phyloP scores from a whole-genome alignment of 2,329 filamentous ascomycete genomes.

The Coniosporium tulheliwenetii region DNA sequence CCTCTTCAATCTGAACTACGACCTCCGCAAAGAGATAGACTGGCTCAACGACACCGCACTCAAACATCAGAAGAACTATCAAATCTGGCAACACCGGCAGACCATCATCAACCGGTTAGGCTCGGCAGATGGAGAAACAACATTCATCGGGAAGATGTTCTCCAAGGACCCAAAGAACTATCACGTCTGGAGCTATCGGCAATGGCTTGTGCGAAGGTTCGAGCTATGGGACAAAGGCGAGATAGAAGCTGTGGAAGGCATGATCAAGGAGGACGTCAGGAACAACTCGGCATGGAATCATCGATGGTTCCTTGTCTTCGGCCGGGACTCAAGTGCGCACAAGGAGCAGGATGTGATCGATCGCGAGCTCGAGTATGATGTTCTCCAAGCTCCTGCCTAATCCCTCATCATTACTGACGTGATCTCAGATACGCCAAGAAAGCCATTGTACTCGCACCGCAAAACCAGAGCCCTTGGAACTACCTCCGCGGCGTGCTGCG shows the following conservation, averaged over 20 bases:
- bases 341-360: slow-evolving; percentile 43
- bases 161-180: slow-evolving; percentile 88
- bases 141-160: slow-evolving; percentile 70
- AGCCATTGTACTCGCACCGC: slow-evolving; percentile 64
- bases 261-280: slow-evolving; percentile 67
- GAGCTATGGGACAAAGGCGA: slow-evolving; percentile 43
- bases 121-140: slow-evolving; percentile 50
- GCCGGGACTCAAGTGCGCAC: slow-evolving; percentile 25
- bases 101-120: slow-evolving; percentile 38
- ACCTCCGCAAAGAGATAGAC: slow-evolving; percentile 55
- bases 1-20: slow-evolving; percentile 49
- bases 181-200: slow-evolving; percentile 93
- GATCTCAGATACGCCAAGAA: slow-evolving; percentile 38
- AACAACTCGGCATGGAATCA: slow-evolving; percentile 99
- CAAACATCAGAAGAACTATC: slow-evolving; percentile 89
- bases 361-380: slow-evolving; percentile 52
- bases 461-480: slow-evolving; percentile 92
- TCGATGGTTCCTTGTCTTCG: slow-evolving; percentile 86
- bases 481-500: slow-evolving; percentile 66
- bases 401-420: no score
- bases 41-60: slow-evolving; percentile 82
- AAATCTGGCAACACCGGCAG: slow-evolving; percentile 71
- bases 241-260: slow-evolving; percentile 51
- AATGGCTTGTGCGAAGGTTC: slow-evolving; percentile 56
- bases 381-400: not conserved